Percentiles rank a stretch among this genome's conserved stretches.
phyloP scores from a whole-genome alignment of 805 yeast genomes.

The Cyberlindnera samutprakarnensis region DNA sequence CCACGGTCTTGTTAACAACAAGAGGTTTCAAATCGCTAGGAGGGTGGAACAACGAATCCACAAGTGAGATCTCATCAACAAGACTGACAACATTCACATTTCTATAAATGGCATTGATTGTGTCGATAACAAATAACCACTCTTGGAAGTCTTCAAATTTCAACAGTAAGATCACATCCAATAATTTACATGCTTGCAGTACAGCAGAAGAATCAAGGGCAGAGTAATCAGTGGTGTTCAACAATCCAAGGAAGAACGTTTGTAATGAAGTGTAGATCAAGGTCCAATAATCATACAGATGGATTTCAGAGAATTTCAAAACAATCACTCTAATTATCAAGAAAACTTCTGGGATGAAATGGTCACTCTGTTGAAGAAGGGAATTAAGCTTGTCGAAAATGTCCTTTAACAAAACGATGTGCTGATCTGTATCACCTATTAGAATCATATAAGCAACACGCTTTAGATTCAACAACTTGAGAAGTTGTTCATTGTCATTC shows the following conservation, averaged over 20 bases:
- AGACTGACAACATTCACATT: slow-evolving; percentile 22
- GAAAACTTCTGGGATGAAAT: slow-evolving; percentile 37
- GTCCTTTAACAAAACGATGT: slow-evolving; percentile 38
- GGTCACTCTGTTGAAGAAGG: slow-evolving; percentile 23
- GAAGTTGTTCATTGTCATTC: slow-evolving; percentile 50
- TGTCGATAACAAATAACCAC: slow-evolving; percentile 80
- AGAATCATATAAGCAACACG: slow-evolving; percentile 59
- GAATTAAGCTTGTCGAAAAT: slow-evolving; percentile 42
- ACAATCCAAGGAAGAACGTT: slow-evolving; percentile 35
- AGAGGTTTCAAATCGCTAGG: slow-evolving; percentile 10
- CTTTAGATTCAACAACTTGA: slow-evolving; percentile 44
- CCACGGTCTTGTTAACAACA: slow-evolving; percentile 12
- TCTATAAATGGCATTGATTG: slow-evolving; percentile 48
- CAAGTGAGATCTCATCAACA: slow-evolving; percentile 18
- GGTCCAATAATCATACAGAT: slow-evolving; percentile 66
- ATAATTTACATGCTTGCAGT: slow-evolving; percentile 62
- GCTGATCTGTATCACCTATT: slow-evolving; percentile 53
- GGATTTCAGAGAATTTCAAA: slow-evolving; percentile 53
- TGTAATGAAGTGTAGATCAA: slow-evolving; percentile 56
- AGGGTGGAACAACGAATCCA: slow-evolving; percentile 8
- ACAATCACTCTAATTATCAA: slow-evolving; percentile 57
- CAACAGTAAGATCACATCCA: slow-evolving; percentile 65
- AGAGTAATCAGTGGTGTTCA: slow-evolving; percentile 19
- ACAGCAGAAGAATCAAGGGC: slow-evolving; percentile 33
- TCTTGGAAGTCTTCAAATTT: slow-evolving; percentile 77